Evolutionary conservation across 768 basidiomycete genomes (phyloP), one percentile per base, ranked within the genome.

Genomic region (Austroboletus eburneus): DNA sequence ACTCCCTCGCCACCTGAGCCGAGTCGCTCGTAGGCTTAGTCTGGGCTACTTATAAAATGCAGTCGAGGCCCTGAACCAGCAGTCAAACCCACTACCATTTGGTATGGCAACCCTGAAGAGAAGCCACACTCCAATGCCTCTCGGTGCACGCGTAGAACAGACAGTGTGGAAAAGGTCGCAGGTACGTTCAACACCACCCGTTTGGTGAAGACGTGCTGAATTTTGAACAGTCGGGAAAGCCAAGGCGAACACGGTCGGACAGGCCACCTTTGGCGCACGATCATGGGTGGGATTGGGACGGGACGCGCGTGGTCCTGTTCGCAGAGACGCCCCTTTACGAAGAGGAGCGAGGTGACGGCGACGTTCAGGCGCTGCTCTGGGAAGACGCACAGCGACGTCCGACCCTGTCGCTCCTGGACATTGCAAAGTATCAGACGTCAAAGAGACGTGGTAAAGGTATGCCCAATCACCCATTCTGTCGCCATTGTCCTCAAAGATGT

Each of bases 231-330:
- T 4, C 10, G 17, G 54, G 54, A 35, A 51, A 39, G 40, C 60
- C 54, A 24, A 51, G 35, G n/a, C 51, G 43, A 9, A 39, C 24
- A n/a, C 46, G 52, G 36, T 25, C 12, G 9, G 33, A 54, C 10
- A 51, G 44, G 32, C 60, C 54, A 13, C 17, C 39, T 2, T 45
- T 59, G 40, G 36, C 21, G 17, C 22, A 54, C 4, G 61, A 61
- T 29, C 34, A 37, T 13, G 57, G 52, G 25, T 61, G 59, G 57
- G 54, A 62, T 24, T 62, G 60, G 59, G 60, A 62, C 12, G 57
- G 51, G 36, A 41, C 29, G 10, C 51, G 25, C 21, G 9, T 62
- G 36, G 14, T 47, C 17, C 43, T 51, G 37, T 27, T 17, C 5
- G 44, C 43, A 18, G 36, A 34, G 9, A 20, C 16, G 8, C 6